Conservation (phyloP, 331 rosid species). For the Spiraea crenata region DNA sequence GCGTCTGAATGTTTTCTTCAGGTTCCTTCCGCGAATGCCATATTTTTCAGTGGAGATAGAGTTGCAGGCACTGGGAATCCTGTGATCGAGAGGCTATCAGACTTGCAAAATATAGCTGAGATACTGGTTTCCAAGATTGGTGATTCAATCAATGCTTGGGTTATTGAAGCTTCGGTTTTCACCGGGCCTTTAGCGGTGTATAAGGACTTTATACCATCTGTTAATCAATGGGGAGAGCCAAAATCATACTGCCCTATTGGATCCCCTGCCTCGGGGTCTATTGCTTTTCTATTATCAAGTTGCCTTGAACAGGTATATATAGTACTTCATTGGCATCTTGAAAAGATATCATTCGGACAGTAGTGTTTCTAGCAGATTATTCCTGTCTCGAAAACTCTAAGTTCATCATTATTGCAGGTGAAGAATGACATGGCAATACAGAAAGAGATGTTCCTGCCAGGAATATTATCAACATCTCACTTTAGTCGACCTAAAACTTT, state of each 20-base stretch:
- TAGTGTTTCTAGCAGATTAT: background rate
- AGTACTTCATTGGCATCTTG: background rate
- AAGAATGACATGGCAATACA: slow-evolving; percentile 28
- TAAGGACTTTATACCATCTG: slow-evolving; percentile 61
- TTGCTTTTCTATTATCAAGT: slow-evolving; percentile 50
- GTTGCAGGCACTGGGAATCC: slow-evolving; percentile 72
- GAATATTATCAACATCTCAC: slow-evolving; percentile 15
- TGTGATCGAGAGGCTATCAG: slow-evolving; percentile 71
- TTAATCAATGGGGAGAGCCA: slow-evolving; percentile 79
- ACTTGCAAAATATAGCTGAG: slow-evolving; percentile 63
- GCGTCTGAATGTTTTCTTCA: slow-evolving; percentile 21
- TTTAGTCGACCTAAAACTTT: slow-evolving; percentile 45
- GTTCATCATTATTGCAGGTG: slow-evolving; percentile 37
- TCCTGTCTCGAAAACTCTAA: background rate
- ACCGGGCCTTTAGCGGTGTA: slow-evolving; percentile 82
- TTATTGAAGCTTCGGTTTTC: slow-evolving; percentile 65
- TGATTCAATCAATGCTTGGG: slow-evolving; percentile 68
- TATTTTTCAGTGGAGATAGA: slow-evolving; percentile 76
- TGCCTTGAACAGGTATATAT: slow-evolving; percentile 60
- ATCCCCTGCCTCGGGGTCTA: slow-evolving; percentile 61
- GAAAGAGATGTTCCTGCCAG: slow-evolving; percentile 21
- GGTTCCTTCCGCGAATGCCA: slow-evolving; percentile 68
- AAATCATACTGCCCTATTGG: slow-evolving; percentile 52
- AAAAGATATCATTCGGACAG: background rate
- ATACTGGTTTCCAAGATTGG: slow-evolving; percentile 71